Base-by-base conservation (phyloP, 345 rosid genomes). In the Cardamine chenopodiifolia region DNA sequence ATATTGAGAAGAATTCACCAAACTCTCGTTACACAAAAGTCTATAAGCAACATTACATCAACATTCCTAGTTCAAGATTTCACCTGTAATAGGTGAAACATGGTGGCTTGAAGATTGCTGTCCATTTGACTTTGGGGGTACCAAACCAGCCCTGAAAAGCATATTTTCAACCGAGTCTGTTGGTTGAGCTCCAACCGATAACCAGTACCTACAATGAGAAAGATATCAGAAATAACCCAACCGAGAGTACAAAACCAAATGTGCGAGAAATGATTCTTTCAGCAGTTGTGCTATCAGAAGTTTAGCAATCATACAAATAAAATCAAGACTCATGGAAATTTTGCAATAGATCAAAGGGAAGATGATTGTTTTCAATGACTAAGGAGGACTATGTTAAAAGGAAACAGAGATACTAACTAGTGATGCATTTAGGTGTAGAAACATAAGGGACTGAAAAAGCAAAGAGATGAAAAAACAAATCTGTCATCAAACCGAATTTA, bases 141-240 rank as follows among this genome's bases (percentile, higher is more conserved):
- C 77, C 59, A 95, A 14, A 37, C 97, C 96, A 23, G 96, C 86
- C 78, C 96, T 86, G 84, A 88, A 90, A 53, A 92, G 94, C 68
- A 90, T 83, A 35, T 78, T 80, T 45, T 90, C 87, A 42, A 90
- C 91, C 0, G 94, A 82, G 18, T 92, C 92, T 17, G 97, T 90
- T 74, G 99, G 91, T 75, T 89, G 98, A 52, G 98, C 99, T 71
- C 98, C 98, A 40, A 95, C 98, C 0, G 99, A 92, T 62, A 92
- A 71, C 99, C 99, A 95, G 78, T 95, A 95, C 86, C 97, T 95
- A 42, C 45, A 37, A n/a, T 8, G 54, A 8, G 25, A 4, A 48
- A 48, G 45, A 49, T 26, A 37, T 39, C 35, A 40, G 50, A 40
- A 28, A 52, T 54, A 72, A 53, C 26, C 4, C 29, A 20, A 37